A percentile compares a stretch with the other conserved stretches of the same genome.
Evolutionary conservation across 2,329 filamentous ascomycete genomes (phyloP).

Genomic region (Xylariaceae sp.): DNA sequence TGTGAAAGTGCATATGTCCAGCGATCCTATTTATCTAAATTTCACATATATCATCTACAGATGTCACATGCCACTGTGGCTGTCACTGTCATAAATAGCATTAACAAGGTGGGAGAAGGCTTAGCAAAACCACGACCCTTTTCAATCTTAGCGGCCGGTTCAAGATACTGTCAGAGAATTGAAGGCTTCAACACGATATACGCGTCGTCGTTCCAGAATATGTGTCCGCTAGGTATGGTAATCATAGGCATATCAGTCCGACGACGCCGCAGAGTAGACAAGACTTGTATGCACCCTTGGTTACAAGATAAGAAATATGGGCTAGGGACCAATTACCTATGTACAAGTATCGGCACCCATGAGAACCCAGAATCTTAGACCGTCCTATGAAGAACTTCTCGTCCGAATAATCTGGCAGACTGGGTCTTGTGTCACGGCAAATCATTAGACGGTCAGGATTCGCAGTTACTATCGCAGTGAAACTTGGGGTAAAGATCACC

Average conservation of each 20-base stretch:
- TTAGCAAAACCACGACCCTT: background rate
- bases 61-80: background rate
- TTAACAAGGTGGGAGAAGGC: background rate
- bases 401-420: slow-evolving; percentile 5
- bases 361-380: background rate
- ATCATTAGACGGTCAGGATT: slow-evolving; percentile 1
- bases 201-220: slow-evolving; percentile 5
- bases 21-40: background rate
- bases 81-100: background rate
- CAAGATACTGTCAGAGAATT: background rate
- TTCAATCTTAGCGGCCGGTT: background rate
- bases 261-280: background rate
- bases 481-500: slow-evolving; percentile 11
- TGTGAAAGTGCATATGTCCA: background rate
- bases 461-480: no score
- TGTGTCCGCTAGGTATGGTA: background rate
- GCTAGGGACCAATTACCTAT: slow-evolving; percentile 12
- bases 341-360: no score
- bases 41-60: background rate
- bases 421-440: background rate
- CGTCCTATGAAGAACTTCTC: background rate
- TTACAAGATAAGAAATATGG: slow-evolving; percentile 15
- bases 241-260: no score
- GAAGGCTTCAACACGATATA: background rate
- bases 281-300: slow-evolving; percentile 5